Percentiles rank a stretch among this genome's conserved stretches.
Conservation (phyloP, 768 basidiomycete species). For the Cantharellus anzutake region DNA sequence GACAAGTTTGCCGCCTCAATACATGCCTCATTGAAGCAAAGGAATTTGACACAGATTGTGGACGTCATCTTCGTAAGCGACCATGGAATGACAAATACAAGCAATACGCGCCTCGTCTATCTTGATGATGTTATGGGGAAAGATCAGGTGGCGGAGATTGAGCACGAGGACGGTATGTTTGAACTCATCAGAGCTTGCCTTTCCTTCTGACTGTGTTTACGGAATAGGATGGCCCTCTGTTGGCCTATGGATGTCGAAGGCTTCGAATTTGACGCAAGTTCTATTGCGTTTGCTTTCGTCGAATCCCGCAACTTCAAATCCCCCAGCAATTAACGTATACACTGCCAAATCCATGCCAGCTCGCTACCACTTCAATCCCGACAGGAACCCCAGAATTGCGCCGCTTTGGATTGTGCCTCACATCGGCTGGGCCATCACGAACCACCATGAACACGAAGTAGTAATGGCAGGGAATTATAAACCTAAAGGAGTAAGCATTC, state of each 20-base stretch:
- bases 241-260: conserved; percentile 54
- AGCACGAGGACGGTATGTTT: conserved; percentile 45
- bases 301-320: conserved; percentile 29
- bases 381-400: conserved; percentile 52
- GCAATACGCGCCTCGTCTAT: conserved; percentile 50
- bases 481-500: conserved; percentile 52
- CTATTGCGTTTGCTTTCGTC: conserved; percentile 33
- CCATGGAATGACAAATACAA: conserved; percentile 88
- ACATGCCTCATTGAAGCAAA: conserved; percentile 36
- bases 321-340: conserved; percentile 59
- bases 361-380: conserved; percentile 44
- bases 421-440: conserved; percentile 65
- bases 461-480: conserved; percentile 26
- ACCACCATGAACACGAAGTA: conserved; percentile 28
- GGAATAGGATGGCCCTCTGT: conserved; percentile 64
- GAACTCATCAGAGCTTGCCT: background rate
- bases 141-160: conserved; percentile 38
- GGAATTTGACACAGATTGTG: conserved; percentile 67
- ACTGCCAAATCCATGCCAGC: conserved; percentile 67
- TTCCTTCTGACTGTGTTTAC: background rate
- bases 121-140: conserved; percentile 64
- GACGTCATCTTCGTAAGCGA: conserved; percentile 83
- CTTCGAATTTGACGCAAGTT: conserved; percentile 29
- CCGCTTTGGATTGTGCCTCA: conserved; percentile 73
- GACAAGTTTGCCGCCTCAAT: conserved; percentile 60